Evolutionary conservation across 257 asterid genomes (phyloP).

Genomic region (Solanum boliviense): DNA sequence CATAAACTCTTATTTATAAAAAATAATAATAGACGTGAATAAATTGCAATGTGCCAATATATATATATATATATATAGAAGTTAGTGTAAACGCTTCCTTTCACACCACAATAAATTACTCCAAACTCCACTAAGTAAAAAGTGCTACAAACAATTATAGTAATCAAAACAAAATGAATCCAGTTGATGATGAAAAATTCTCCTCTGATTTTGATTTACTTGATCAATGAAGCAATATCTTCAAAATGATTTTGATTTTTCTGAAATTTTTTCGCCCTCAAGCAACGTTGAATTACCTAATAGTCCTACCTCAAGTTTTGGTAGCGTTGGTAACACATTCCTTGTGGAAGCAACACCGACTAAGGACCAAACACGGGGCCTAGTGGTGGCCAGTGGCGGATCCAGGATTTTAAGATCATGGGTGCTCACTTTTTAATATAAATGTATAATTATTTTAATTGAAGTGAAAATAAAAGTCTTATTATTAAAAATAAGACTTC

Average conservation of each 20-base stretch:
- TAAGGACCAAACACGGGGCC: not conserved
- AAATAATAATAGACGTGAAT: not conserved
- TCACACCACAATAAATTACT: not conserved
- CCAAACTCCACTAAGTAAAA: not conserved
- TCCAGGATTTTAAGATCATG: no score
- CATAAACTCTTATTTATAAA: no score
- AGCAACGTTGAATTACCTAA: not conserved
- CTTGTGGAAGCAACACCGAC: not conserved
- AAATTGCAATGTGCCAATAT: not conserved
- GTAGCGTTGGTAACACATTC: not conserved
- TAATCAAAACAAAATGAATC: not conserved
- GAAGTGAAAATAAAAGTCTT: no score
- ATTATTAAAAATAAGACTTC: no score
- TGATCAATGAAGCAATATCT: slow-evolving; percentile 24
- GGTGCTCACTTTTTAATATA: no score
- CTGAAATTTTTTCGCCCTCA: not conserved
- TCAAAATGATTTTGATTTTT: slow-evolving; percentile 11
- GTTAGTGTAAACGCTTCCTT: not conserved
- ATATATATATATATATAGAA: not conserved
- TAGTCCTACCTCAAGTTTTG: not conserved
- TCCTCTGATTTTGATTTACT: slow-evolving; percentile 12
- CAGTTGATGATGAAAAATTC: not conserved
- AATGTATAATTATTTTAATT: no score
- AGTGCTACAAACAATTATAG: not conserved
- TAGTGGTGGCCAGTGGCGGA: not conserved